Evolutionary conservation across 1,284 basidiomycete species (phyloP), one percentile per base, ranked within the genome.

Genomic region (Puccinia novopanici): DNA sequence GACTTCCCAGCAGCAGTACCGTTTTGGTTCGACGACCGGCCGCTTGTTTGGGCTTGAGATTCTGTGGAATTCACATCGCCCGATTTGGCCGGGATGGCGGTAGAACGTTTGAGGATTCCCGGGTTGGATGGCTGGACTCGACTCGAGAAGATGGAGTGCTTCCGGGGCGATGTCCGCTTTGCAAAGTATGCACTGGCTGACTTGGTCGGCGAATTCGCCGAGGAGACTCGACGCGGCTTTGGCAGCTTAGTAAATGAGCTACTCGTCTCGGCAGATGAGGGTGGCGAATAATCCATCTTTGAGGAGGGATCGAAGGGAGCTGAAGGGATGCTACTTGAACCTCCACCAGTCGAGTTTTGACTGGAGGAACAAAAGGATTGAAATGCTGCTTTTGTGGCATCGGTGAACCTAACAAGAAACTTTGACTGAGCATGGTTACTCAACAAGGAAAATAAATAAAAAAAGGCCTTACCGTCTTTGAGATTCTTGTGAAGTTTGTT

Each of bases 301-400:
- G 34, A 34, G n/a, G 48, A 52, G 34, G 40, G 40, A n/a, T 67
- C 34, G 24, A 40, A 37, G 45, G 55, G 57, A 13, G 48, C 30
- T 19, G 75, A 55, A 37, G 42, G 45, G 22, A 57, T 40, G 17
- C 30, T 40, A 42, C 30, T 57, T 42, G 72, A 6, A 2, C 24
- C 42, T 45, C 30, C 48, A 67, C 30, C 48, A 67, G 61, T 45
- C 40, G 61, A 30, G 30, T 52, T 42, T 75, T 55, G 59, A 75
- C 48, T 61, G 37, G 54, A 61, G 48, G 54, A 71, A 30, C 55
- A 45, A 52, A 77, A 68, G 0, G 63, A 68, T 65, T 68, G 50
- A 30, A 77, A 68, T 27, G 63, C 50, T 30, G 67, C 52, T 34
- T 71, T 79, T 10, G 54, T 79, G 6, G 65, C 67, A 37, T 79